Percentiles rank a stretch among this genome's conserved stretches.
Evolutionary conservation across 1,284 basidiomycete genomes (phyloP).

Genomic region (Rhodotorula sp.): DNA sequence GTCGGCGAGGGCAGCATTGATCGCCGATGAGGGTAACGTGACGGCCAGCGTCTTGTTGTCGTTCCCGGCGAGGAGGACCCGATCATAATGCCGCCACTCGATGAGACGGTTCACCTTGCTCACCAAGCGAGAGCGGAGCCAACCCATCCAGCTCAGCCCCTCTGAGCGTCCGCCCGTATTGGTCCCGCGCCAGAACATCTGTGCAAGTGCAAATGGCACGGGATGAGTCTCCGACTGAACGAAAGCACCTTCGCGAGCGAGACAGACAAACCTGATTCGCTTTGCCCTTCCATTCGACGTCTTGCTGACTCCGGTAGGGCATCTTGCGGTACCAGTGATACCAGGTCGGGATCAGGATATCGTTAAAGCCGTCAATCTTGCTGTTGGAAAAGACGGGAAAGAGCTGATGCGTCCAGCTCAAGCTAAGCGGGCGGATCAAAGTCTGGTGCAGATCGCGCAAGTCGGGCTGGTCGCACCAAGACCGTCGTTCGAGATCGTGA

Average conservation of each 20-base stretch:
- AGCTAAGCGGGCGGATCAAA: constrained; percentile 24
- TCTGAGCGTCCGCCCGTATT: constrained; percentile 31
- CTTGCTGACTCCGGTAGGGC: constrained; percentile 9
- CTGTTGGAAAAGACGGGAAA: constrained; percentile 29
- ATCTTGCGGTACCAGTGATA: constrained; percentile 18
- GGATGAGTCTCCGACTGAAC: not conserved
- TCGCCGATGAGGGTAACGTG: constrained; percentile 5
- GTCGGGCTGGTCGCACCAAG: constrained; percentile 35
- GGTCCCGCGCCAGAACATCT: constrained; percentile 34
- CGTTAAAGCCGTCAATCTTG: constrained; percentile 23
- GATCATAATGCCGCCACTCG: constrained; percentile 20
- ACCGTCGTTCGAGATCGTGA: constrained; percentile 10
- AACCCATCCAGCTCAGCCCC: constrained; percentile 25
- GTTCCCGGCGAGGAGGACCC: constrained; percentile 11
- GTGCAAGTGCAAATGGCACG: not conserved
- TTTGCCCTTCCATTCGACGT: constrained; percentile 28
- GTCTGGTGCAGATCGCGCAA: constrained; percentile 26
- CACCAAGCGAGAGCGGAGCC: constrained; percentile 26
- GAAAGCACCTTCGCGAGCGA: no score
- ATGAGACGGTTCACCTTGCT: constrained; percentile 20
- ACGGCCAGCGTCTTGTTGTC: not conserved
- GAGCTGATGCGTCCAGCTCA: constrained; percentile 15
- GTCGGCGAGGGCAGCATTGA: constrained; percentile 22
- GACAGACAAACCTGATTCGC: constrained; percentile 15
- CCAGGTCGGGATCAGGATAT: constrained; percentile 33